Evolutionary conservation across 2,329 filamentous ascomycete genomes (phyloP).

Genomic region (Verticillium dahliae): DNA sequence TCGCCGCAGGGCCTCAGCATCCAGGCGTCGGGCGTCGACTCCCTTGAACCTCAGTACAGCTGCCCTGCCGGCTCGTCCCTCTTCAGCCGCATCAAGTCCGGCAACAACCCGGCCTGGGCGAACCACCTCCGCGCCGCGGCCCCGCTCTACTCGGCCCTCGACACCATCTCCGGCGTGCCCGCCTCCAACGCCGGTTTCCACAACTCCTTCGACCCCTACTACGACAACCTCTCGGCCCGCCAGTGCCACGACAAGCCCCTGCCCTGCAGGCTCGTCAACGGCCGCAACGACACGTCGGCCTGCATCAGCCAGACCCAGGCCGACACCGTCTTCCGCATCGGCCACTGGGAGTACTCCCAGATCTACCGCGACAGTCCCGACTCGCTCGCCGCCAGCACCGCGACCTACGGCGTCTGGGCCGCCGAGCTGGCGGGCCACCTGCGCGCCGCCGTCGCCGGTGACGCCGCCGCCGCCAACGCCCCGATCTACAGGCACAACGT

Average conservation of each 20-base stretch:
- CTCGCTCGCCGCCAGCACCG: slow-evolving; percentile 55
- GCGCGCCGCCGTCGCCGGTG: slow-evolving; percentile 40
- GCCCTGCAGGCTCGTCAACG: slow-evolving; percentile 52
- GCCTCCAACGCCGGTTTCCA: slow-evolving; percentile 57
- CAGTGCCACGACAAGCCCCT: slow-evolving; percentile 70
- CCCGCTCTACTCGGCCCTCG: slow-evolving; percentile 52
- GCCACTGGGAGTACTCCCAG: slow-evolving; percentile 75
- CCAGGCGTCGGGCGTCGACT: slow-evolving; percentile 54
- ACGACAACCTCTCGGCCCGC: slow-evolving; percentile 72
- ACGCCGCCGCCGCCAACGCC: slow-evolving; percentile 15
- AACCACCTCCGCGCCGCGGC: slow-evolving; percentile 53
- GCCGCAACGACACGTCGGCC: slow-evolving; percentile 29
- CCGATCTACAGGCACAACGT: slow-evolving; percentile 66
- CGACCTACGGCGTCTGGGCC: slow-evolving; percentile 65
- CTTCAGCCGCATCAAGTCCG: slow-evolving; percentile 36
- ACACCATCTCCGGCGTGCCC: slow-evolving; percentile 61
- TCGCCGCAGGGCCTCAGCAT: slow-evolving; percentile 31
- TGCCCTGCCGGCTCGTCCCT: slow-evolving; percentile 46
- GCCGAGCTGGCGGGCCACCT: slow-evolving; percentile 65
- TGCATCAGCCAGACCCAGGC: slow-evolving; percentile 60
- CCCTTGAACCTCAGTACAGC: slow-evolving; percentile 65
- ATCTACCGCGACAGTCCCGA: slow-evolving; percentile 63
- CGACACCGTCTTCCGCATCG: slow-evolving; percentile 66
- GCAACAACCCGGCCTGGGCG: slow-evolving; percentile 47
- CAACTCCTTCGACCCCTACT: slow-evolving; percentile 72